phyloP scores from a whole-genome alignment of 2,329 filamentous ascomycete species.

The Lachnellula willkommii region DNA sequence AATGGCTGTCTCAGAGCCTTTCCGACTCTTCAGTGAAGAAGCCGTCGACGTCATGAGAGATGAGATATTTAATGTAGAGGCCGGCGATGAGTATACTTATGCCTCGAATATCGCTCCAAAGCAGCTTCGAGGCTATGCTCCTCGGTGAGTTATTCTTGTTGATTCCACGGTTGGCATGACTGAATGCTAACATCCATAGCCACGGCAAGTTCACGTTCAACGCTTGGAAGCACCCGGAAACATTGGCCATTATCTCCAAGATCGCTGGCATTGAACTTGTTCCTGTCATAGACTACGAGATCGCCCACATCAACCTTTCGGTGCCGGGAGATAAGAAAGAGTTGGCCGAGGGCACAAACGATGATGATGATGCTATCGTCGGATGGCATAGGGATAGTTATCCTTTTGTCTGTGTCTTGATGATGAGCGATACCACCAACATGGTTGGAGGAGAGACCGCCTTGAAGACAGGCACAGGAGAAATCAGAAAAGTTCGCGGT shows the following conservation, averaged over 20 bases:
- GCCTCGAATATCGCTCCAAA: slow-evolving; percentile 54
- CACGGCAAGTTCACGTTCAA: slow-evolving; percentile 61
- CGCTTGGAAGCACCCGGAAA: slow-evolving; percentile 53
- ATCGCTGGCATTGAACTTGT: slow-evolving; percentile 55
- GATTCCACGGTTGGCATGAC: slow-evolving; percentile 1
- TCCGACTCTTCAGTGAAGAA: slow-evolving; percentile 56
- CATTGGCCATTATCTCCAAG: slow-evolving; percentile 48
- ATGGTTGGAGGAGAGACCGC: slow-evolving; percentile 55
- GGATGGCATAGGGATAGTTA: slow-evolving; percentile 48
- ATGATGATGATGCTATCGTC: slow-evolving; percentile 34
- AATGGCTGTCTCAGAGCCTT: slow-evolving; percentile 60
- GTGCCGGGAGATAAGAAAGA: slow-evolving; percentile 29
- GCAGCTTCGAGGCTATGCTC: slow-evolving; percentile 50
- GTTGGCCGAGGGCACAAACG: slow-evolving; percentile 16
- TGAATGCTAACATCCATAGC: slow-evolving; percentile 32
- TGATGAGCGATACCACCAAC: slow-evolving; percentile 43
- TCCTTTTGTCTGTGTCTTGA: slow-evolving; percentile 47
- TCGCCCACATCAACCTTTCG: slow-evolving; percentile 54
- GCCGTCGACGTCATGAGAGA: slow-evolving; percentile 56
- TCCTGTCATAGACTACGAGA: slow-evolving; percentile 52
- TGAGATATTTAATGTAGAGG: slow-evolving; percentile 55
- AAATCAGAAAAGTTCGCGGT: slow-evolving; percentile 40
- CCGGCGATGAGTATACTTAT: slow-evolving; percentile 52
- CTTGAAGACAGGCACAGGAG: slow-evolving; percentile 48
- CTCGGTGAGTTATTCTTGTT: slow-evolving; percentile 41